These are phyloP conservation scores for Auricularia heimuer DNA, from an alignment of 768 basidiomycete species.

Conservation along the genomic window DNA sequence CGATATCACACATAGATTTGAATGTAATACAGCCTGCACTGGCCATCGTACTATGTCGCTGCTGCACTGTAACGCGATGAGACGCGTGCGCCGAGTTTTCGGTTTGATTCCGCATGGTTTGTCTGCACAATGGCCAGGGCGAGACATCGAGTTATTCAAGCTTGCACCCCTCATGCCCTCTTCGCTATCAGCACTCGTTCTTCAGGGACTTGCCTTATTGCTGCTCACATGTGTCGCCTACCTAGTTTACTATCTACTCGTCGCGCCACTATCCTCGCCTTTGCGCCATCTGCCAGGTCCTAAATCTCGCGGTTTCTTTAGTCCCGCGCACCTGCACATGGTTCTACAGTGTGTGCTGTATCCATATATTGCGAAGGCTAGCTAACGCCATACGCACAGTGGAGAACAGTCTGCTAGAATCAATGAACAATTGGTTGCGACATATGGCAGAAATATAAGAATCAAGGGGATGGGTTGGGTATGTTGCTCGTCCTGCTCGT, in stretches of 20 bases:
- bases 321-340: not conserved
- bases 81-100: not conserved
- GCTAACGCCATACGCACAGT: not conserved
- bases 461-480: slow-evolving; percentile 49
- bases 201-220: slow-evolving; percentile 12
- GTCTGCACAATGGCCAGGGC: not conserved
- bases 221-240: slow-evolving; percentile 29
- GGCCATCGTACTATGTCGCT: not conserved
- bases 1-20: too few relatives aligned
- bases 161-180: not conserved
- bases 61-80: not conserved
- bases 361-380: not conserved
- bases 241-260: slow-evolving; percentile 33
- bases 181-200: not conserved
- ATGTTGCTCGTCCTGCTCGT: slow-evolving; percentile 3
- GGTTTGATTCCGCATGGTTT: not conserved
- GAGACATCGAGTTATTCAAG: not conserved
- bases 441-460: slow-evolving; percentile 41
- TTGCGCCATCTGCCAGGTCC: slow-evolving; percentile 40
- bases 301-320: slow-evolving; percentile 9
- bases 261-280: slow-evolving; percentile 40
- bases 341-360: not conserved
- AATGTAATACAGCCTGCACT: too few relatives aligned
- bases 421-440: slow-evolving; percentile 34
- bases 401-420: not conserved